Percentiles rank a stretch among this genome's conserved stretches.
phyloP scores from a whole-genome alignment of 2,329 filamentous ascomycete species.

The Cladosporium sp. region DNA sequence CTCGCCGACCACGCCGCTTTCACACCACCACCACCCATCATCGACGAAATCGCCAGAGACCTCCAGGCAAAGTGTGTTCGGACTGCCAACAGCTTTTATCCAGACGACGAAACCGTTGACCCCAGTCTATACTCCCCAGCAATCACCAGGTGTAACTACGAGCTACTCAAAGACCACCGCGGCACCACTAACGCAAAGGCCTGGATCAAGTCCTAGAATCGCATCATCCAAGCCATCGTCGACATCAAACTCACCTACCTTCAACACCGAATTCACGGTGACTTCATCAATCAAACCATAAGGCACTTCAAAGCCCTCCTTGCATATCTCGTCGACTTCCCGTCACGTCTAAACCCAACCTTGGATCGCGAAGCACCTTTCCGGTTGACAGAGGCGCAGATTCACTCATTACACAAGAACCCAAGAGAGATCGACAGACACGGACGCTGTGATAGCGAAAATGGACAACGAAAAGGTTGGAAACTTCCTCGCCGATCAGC shows the following conservation, averaged over 20 bases:
- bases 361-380: neutral
- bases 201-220: conserved; percentile 10
- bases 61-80: neutral
- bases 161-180: neutral
- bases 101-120: neutral
- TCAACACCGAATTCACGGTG: neutral
- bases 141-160: neutral
- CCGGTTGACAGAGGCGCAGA: neutral
- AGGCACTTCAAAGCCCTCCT: neutral
- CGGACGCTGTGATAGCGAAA: conserved; percentile 21
- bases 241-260: neutral
- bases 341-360: neutral
- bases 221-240: conserved; percentile 4
- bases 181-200: neutral
- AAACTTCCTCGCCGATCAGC: conserved; percentile 88
- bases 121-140: neutral
- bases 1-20: neutral
- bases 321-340: neutral
- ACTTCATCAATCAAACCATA: neutral
- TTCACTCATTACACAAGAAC: no score
- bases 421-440: neutral
- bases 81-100: neutral
- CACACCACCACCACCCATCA: neutral
- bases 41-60: neutral
- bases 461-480: conserved; percentile 89